phyloP scores from a whole-genome alignment of 1,284 basidiomycete genomes.

The Puccinia hordei region DNA sequence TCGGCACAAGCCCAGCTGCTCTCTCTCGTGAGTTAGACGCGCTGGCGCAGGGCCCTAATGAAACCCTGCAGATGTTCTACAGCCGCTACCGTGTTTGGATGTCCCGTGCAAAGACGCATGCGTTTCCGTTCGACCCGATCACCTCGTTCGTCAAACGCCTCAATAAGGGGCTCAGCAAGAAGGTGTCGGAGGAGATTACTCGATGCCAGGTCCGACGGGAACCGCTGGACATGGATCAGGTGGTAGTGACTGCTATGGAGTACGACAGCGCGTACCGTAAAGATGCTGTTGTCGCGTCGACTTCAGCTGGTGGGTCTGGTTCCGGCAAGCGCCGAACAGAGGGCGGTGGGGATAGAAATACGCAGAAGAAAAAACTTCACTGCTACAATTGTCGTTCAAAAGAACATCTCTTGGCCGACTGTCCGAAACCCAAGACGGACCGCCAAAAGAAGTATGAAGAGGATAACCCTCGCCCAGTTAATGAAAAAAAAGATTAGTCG shows the following conservation, averaged over 20 bases:
- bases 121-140: background rate
- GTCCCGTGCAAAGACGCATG: background rate
- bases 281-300: background rate
- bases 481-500: too few relatives aligned
- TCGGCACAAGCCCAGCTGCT: background rate
- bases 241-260: background rate
- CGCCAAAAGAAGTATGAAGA: too few relatives aligned
- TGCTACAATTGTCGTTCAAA: too few relatives aligned
- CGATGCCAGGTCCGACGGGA: background rate
- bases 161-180: background rate
- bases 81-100: background rate
- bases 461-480: too few relatives aligned
- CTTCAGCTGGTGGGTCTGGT: too few relatives aligned
- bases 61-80: background rate
- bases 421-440: too few relatives aligned
- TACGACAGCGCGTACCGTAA: background rate
- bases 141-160: background rate
- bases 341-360: background rate
- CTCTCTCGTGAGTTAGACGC: background rate
- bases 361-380: too few relatives aligned
- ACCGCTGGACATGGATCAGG: background rate
- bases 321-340: background rate
- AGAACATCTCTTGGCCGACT: too few relatives aligned
- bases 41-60: background rate
- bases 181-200: background rate